Evolutionary conservation across 2,329 filamentous ascomycete species (phyloP), one percentile per base, ranked within the genome.

Genomic region (Aphanoascus verrucosus): DNA sequence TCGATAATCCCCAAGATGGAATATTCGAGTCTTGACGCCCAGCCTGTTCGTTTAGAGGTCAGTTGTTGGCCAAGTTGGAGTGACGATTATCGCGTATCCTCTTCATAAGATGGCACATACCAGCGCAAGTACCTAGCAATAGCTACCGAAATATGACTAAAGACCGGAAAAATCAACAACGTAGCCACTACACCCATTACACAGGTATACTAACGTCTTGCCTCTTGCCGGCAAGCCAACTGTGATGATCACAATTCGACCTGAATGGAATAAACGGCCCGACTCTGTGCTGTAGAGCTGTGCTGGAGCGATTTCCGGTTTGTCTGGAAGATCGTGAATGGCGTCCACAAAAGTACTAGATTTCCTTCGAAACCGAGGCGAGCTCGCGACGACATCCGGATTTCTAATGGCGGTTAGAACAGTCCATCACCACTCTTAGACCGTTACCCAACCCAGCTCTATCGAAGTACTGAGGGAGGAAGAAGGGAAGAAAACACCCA

Each of bases 271-370:
- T 31, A 98, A 82, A 41, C 93, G 83, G 47, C 93, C 93, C 46
- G 91, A 97, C 79, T 97, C 94, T 51, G 93, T 98, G 69, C 89
- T 96, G 74, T 98, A 98, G 44, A 98, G 79, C 73, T 98, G 93
- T 61, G 93, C 93, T 31, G 93, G 93, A 4, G 93, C 93, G 80
- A 94, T 81, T 62, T 91, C 81, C 55, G 79, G 77, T 63, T 88
- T 88, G 66, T 90, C 85, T 7, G 87, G 82, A 52, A 94, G 78
- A 75, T 97, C 91, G 72, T 97, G 91, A 63, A 97, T 96, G 60
- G 88, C 91, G 76, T 97, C 93, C 63, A 96, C 90, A 68, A 94
- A 95, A 37, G 90, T 96, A 61, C 89, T 96, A 63, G 91, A 96
- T 72, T 88, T 87, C 63, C 93, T 85, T 59, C 90, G 84, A 68